These are phyloP conservation scores for Phaseolus lunatus DNA, from an alignment of 306 rosid species.

Conservation along the genomic window DNA sequence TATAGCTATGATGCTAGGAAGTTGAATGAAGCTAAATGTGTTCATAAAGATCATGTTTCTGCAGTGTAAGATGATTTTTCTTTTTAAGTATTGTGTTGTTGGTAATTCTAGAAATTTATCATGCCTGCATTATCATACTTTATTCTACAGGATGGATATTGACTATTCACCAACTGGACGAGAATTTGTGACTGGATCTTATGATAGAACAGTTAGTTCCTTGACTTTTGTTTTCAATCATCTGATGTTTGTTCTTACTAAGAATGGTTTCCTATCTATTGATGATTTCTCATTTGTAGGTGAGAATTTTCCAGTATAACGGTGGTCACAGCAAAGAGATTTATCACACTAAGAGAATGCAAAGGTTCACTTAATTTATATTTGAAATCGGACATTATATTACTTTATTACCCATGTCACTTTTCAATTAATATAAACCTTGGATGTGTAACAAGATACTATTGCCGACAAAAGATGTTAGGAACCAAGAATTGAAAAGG, in stretches of 20 bases:
- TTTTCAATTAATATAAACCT: constrained; percentile 3
- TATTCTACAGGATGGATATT: constrained; percentile 80
- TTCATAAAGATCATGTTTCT: constrained; percentile 91
- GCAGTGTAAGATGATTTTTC: constrained; percentile 75
- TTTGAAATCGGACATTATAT: constrained; percentile 6
- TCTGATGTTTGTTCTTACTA: background rate
- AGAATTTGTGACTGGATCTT: constrained; percentile 97
- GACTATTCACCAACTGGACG: constrained; percentile 98
- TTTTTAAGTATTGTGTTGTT: background rate
- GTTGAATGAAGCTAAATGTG: constrained; percentile 80
- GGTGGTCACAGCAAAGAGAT: constrained; percentile 97
- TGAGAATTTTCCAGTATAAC: constrained; percentile 81
- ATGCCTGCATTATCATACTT: constrained; percentile 8
- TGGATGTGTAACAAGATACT: background rate
- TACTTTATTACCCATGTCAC: constrained; percentile 14
- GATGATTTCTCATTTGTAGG: constrained; percentile 54
- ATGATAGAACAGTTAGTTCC: constrained; percentile 91
- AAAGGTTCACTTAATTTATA: constrained; percentile 62
- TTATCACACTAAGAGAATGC: constrained; percentile 96
- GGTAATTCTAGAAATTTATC: constrained; percentile 11
- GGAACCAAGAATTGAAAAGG: too few species aligned
- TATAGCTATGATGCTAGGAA: constrained; percentile 85
- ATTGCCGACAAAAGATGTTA: background rate
- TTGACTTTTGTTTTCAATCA: constrained; percentile 38
- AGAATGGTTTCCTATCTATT: background rate